A percentile compares a stretch with the other conserved stretches of the same genome.
These are phyloP conservation scores for Saccharomycopsis lassenensis DNA, from an alignment of 805 yeast genomes.

Conservation along the genomic window DNA sequence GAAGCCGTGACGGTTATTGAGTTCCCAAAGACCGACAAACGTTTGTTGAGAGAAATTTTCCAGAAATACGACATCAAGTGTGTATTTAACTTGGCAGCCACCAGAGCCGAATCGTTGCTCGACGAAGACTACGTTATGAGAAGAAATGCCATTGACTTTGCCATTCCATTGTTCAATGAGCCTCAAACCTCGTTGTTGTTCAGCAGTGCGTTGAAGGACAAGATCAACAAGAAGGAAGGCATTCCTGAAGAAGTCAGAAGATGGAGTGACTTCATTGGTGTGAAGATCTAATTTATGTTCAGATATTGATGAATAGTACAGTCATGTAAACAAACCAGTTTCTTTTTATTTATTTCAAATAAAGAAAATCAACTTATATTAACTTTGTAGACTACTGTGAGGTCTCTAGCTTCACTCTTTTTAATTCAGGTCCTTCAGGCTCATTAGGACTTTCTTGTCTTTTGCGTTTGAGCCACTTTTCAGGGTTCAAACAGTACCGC, in stretches of 20 bases:
- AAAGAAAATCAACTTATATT: not conserved
- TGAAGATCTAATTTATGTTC: no score
- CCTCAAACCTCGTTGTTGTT: constrained; percentile 86
- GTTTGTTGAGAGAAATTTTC: constrained; percentile 88
- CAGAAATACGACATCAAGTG: constrained; percentile 73
- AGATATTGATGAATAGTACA: no score
- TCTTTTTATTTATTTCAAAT: not conserved
- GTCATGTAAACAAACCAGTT: constrained; percentile 41
- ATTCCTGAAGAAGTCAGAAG: constrained; percentile 83
- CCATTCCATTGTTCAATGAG: constrained; percentile 91
- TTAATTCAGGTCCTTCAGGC: constrained; percentile 1
- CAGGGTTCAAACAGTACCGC: constrained; percentile 53
- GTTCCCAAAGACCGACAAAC: constrained; percentile 88
- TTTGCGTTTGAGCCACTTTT: constrained; percentile 37
- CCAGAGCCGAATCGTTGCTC: constrained; percentile 72
- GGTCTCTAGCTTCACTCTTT: constrained; percentile 7
- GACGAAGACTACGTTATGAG: constrained; percentile 97
- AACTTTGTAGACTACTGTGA: not conserved
- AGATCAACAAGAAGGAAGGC: constrained; percentile 42
- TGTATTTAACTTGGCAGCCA: constrained; percentile 85
- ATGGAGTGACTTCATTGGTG: constrained; percentile 97
- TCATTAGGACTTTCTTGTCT: constrained; percentile 20
- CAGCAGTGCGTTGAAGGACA: constrained; percentile 68
- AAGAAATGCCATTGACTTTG: constrained; percentile 98
- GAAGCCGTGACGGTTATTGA: constrained; percentile 48